Evolutionary conservation across 169 alveolate species (phyloP).

Genomic region (Babesia ovata): DNA sequence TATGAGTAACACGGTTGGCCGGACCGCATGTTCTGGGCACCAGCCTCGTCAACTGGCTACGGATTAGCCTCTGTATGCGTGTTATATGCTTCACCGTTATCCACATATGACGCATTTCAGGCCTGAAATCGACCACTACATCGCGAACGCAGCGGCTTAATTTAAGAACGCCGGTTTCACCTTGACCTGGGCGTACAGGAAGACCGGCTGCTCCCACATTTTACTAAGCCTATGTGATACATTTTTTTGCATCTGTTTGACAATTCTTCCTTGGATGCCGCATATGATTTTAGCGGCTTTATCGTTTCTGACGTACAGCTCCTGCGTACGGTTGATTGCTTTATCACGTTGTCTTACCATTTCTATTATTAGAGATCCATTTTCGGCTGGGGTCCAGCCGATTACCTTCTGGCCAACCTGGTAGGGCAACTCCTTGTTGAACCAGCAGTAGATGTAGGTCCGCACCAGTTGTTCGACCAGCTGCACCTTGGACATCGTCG

Average conservation of each 20-base stretch:
- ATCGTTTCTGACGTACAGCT: constrained; percentile 51
- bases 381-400: constrained; percentile 74
- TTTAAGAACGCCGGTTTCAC: constrained; percentile 19
- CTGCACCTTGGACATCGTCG: constrained; percentile 78
- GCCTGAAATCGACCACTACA: constrained; percentile 36
- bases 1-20: too few species aligned
- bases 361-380: constrained; percentile 72
- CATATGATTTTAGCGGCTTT: constrained; percentile 79
- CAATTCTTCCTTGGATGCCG: constrained; percentile 72
- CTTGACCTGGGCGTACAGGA: constrained; percentile 74
- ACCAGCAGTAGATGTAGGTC: constrained; percentile 81
- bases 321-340: constrained; percentile 32
- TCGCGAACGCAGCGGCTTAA: neutral
- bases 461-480: constrained; percentile 78
- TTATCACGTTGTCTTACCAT: constrained; percentile 47
- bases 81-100: neutral
- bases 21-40: too few species aligned
- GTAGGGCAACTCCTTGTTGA: constrained; percentile 82
- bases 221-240: constrained; percentile 75
- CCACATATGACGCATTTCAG: constrained; percentile 1
- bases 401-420: constrained; percentile 72
- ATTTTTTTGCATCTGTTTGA: constrained; percentile 74
- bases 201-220: constrained; percentile 76
- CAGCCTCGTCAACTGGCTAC: too few species aligned
- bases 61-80: too few species aligned